A percentile compares a stretch with the other conserved stretches of the same genome.
Conservation (phyloP, 768 basidiomycete species). For the Boletus rubroflammeus region DNA sequence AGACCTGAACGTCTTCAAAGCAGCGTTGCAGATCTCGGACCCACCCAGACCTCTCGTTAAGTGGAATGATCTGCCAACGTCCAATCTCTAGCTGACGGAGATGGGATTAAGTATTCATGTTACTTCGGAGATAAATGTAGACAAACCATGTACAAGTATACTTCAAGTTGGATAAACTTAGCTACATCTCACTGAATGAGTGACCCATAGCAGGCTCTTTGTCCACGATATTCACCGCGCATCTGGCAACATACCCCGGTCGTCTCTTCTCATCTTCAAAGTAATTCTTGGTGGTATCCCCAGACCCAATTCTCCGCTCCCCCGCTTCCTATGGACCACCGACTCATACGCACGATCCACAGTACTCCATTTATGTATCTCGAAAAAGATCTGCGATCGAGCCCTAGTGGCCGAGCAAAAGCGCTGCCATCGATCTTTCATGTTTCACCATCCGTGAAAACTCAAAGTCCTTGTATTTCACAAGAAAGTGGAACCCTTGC, state of each 20-base stretch:
- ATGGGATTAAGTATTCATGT: neutral
- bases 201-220: conserved; percentile 42
- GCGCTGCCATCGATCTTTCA: too few species aligned
- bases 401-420: too few species aligned
- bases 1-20: conserved; percentile 65
- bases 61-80: conserved; percentile 68
- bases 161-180: neutral
- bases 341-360: too few species aligned
- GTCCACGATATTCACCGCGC: conserved; percentile 66
- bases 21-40: conserved; percentile 48
- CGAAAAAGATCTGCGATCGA: too few species aligned
- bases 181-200: neutral
- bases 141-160: neutral
- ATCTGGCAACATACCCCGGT: too few species aligned
- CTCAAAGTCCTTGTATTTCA: too few species aligned
- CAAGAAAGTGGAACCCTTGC: too few species aligned
- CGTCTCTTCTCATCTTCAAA: conserved; percentile 69
- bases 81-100: conserved; percentile 45
- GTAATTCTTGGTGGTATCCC: conserved; percentile 57
- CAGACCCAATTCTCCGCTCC: conserved; percentile 44
- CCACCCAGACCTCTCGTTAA: conserved; percentile 65
- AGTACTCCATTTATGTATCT: too few species aligned
- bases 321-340: conserved; percentile 56
- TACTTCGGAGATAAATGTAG: neutral
- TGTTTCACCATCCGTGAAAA: too few species aligned